Evolutionary conservation across 768 basidiomycete species (phyloP), one percentile per base, ranked within the genome.

Genomic region (Suillus spraguei): DNA sequence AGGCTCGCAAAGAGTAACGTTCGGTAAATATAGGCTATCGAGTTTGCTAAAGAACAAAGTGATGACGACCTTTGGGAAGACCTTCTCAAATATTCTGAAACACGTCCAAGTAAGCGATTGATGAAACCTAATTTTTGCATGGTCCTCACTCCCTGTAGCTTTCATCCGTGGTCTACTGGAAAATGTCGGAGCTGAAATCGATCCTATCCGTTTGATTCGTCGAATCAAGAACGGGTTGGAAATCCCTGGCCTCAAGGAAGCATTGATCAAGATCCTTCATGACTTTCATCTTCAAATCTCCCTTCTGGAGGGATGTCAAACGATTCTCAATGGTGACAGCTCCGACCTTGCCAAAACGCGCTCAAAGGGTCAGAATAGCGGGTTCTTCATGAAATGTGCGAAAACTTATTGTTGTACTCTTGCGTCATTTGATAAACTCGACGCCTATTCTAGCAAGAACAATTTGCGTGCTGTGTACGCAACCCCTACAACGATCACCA

Each of bases 51-150:
- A 70, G 95, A 98, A 73, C 97, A 98, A 74, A 90, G 89, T 60
- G 97, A 99, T 66, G 90, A 95, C 65, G 97, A 99, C 73, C 85
- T 99, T 0, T 99, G 97, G 97, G 97, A 99, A 69, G 97, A 99
- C 72, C 82, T 99, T 10, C 78, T 99, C 33, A 88, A 83, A 64
- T 99, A 99, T 70, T 97, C 96, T 0, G 97, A 99, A 75, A 96
- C 92, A 13, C 82, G 95, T 63, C 97, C 97, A 44, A 78, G 95
- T 95, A 61, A 61, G 85, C 74, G 5, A 14, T 52, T 39, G 14
- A 36, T 65, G 35, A 32, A 16, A 2, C 2, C 32, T 9, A 1
- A 7, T 8, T 59, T 13, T 4, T 9, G 11, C 33, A 7, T 50
- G 11, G 32, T 42, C n/a, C 66, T 63, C 60, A 66, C 17, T 17